Evolutionary conservation across 139 green algal species (phyloP).

Genomic region (Trebouxia sp.): DNA sequence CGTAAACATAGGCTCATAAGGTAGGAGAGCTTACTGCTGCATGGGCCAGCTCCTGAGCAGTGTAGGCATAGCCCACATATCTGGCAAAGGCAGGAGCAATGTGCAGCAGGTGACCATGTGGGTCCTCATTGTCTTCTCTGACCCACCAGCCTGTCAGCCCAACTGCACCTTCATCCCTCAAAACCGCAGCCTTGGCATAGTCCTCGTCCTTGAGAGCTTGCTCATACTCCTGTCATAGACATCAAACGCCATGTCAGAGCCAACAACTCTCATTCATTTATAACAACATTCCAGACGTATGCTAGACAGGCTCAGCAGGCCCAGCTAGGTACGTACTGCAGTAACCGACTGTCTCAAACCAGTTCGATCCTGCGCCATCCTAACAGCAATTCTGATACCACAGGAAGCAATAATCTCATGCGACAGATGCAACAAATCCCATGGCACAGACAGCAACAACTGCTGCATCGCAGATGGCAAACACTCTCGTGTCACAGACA

Average conservation of each 20-base stretch:
- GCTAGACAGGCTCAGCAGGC: too few species aligned
- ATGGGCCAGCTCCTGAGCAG: conserved; percentile 60
- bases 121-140: conserved; percentile 58
- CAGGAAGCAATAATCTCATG: not conserved
- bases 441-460: not conserved
- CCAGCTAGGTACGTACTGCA: too few species aligned
- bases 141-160: conserved; percentile 81
- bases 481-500: too few species aligned
- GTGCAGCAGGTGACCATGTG: conserved; percentile 74
- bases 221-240: conserved; percentile 46
- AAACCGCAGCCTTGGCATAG: conserved; percentile 63
- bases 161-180: conserved; percentile 63
- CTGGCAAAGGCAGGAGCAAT: conserved; percentile 55
- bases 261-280: not conserved
- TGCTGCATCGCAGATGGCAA: too few species aligned
- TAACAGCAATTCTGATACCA: not conserved
- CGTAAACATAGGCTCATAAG: not conserved
- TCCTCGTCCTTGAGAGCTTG: conserved; percentile 61
- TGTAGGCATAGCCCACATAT: conserved; percentile 60
- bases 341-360: too few species aligned
- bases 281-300: not conserved
- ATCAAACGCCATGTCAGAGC: not conserved
- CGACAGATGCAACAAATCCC: not conserved
- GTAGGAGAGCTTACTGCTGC: not conserved
- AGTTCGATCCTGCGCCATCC: not conserved